Percentiles rank a stretch among this genome's conserved stretches.
These are phyloP conservation scores for Trametes meyenii DNA, from an alignment of 768 basidiomycete genomes.

Conservation along the genomic window DNA sequence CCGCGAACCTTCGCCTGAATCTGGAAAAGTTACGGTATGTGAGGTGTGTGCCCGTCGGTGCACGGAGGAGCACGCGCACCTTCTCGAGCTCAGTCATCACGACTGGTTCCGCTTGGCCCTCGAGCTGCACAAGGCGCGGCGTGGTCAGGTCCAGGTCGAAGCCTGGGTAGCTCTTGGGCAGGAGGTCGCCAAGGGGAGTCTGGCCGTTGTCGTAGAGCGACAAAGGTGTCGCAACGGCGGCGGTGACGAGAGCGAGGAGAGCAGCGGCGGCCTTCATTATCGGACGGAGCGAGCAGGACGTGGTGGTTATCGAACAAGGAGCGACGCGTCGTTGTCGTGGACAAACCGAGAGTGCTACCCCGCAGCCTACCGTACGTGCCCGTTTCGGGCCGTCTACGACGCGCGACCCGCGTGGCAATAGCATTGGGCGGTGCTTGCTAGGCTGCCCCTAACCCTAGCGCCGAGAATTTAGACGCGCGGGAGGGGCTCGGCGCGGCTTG, in stretches of 20 bases:
- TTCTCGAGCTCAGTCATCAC: slow-evolving; percentile 93
- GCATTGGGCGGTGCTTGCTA: neutral
- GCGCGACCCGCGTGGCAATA: slow-evolving; percentile 5
- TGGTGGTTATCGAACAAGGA: slow-evolving; percentile 4
- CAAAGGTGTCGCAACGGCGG: slow-evolving; percentile 47
- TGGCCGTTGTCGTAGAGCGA: slow-evolving; percentile 37
- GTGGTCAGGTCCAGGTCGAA: slow-evolving; percentile 75
- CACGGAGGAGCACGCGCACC: slow-evolving; percentile 42
- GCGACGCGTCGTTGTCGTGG: slow-evolving; percentile 7
- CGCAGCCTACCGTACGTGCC: neutral
- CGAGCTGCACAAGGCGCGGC: slow-evolving; percentile 74
- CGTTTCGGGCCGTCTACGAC: neutral
- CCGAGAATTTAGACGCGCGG: slow-evolving; percentile 8
- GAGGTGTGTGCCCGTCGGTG: slow-evolving; percentile 11
- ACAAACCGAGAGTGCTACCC: neutral
- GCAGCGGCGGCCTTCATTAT: slow-evolving; percentile 53
- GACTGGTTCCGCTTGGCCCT: slow-evolving; percentile 60
- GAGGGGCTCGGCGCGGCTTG: neutral
- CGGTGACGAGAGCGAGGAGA: slow-evolving; percentile 48
- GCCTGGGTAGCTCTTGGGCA: slow-evolving; percentile 47
- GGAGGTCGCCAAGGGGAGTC: slow-evolving; percentile 38
- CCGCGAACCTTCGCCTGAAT: slow-evolving; percentile 78
- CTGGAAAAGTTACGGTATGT: slow-evolving; percentile 40
- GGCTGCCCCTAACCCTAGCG: slow-evolving; percentile 10
- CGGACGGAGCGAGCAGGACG: slow-evolving; percentile 1